Conservation (phyloP, 805 yeast genomes). For the Metschnikowia noctiluminum region DNA sequence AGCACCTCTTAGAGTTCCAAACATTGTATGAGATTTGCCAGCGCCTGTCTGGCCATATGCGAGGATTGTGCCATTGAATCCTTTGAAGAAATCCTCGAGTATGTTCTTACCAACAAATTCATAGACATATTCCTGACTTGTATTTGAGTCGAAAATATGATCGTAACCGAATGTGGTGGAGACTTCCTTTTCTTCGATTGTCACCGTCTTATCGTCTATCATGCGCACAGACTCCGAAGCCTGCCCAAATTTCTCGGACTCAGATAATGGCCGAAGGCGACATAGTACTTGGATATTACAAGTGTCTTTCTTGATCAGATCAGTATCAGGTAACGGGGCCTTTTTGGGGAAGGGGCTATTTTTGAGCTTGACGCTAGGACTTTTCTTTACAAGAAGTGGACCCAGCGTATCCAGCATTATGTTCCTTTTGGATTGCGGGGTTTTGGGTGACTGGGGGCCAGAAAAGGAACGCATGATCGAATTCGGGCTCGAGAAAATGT, state of each 20-base stretch:
- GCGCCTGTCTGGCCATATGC: conserved; percentile 82
- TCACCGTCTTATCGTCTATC: conserved; percentile 25
- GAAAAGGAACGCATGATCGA: conserved; percentile 1
- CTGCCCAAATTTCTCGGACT: conserved; percentile 26
- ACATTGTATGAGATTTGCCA: conserved; percentile 76
- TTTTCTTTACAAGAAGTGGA: conserved; percentile 1
- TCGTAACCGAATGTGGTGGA: conserved; percentile 56
- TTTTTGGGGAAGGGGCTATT: background rate
- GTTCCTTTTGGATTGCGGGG: conserved; percentile 2
- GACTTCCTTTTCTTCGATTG: conserved; percentile 26
- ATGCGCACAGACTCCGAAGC: conserved; percentile 15
- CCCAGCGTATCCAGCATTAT: conserved; percentile 1
- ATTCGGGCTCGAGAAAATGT: background rate
- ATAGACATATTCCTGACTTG: conserved; percentile 58
- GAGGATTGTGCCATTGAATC: conserved; percentile 73
- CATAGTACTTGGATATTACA: conserved; percentile 63
- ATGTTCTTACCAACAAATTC: conserved; percentile 57
- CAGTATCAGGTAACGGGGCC: background rate
- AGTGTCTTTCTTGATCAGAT: background rate
- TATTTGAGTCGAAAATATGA: conserved; percentile 49
- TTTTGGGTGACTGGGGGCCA: conserved; percentile 9
- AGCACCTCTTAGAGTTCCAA: conserved; percentile 42
- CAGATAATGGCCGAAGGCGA: conserved; percentile 61
- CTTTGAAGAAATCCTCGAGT: conserved; percentile 66
- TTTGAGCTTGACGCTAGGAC: conserved; percentile 2